These are phyloP conservation scores for Selenicereus undatus DNA, from an alignment of 148 eudicot species.

Conservation along the genomic window DNA sequence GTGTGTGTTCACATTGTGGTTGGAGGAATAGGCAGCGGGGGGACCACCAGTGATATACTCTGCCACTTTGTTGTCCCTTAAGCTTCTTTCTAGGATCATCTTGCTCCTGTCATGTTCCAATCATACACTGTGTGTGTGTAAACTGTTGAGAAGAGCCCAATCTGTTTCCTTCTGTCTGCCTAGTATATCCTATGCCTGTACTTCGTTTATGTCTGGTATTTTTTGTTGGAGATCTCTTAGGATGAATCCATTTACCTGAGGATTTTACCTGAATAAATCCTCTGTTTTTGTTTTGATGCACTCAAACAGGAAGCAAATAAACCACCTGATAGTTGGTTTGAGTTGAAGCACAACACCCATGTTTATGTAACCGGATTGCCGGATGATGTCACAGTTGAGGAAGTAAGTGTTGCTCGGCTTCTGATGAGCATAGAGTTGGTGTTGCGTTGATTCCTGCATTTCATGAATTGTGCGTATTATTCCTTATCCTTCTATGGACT, in stretches of 20 bases:
- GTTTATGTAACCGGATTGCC: conserved; percentile 94
- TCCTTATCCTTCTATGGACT: background rate
- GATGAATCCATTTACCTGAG: conserved; percentile 6
- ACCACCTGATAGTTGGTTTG: conserved; percentile 97
- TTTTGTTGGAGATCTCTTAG: background rate
- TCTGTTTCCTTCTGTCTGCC: background rate
- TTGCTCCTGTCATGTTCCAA: background rate
- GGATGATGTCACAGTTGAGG: conserved; percentile 87
- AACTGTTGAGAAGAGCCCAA: background rate
- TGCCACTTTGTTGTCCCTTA: background rate
- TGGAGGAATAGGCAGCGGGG: background rate
- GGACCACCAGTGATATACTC: background rate
- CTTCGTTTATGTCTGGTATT: background rate
- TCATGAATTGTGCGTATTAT: background rate
- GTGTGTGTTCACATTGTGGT: background rate
- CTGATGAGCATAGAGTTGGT: conserved; percentile 9
- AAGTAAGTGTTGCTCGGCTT: conserved; percentile 42
- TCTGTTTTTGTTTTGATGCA: background rate
- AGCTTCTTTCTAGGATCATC: background rate
- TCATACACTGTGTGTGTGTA: background rate
- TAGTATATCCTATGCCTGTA: background rate
- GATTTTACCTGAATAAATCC: background rate
- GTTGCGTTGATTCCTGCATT: background rate
- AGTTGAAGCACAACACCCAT: conserved; percentile 82
- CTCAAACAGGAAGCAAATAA: conserved; percentile 79